These are phyloP conservation scores for Liquidambar formosana DNA, from an alignment of 164 flowering plant species.

Conservation along the genomic window DNA sequence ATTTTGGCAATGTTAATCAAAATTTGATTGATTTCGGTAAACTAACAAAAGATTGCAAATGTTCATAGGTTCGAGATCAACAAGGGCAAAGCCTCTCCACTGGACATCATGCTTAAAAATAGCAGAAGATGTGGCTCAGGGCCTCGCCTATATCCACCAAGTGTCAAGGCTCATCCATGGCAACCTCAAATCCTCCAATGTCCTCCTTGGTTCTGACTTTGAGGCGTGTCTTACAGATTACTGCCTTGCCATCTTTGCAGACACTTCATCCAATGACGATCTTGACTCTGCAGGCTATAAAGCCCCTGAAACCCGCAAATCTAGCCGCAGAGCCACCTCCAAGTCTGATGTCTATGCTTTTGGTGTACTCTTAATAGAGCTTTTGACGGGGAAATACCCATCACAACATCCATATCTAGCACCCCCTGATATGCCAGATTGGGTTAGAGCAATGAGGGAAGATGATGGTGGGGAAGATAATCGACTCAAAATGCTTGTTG, in stretches of 20 bases:
- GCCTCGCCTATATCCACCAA: constrained; percentile 90
- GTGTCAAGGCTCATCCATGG: constrained; percentile 87
- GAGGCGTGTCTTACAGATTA: constrained; percentile 93
- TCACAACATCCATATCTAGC: constrained; percentile 49
- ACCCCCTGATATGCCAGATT: constrained; percentile 46
- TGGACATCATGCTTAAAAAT: constrained; percentile 98
- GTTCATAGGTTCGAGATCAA: constrained; percentile 67
- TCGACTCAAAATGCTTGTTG: constrained; percentile 66
- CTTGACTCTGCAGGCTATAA: constrained; percentile 42
- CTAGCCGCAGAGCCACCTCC: constrained; percentile 34
- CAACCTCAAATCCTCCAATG: constrained; percentile 86
- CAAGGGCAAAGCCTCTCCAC: constrained; percentile 88
- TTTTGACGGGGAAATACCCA: constrained; percentile 71
- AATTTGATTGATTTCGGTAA: no score
- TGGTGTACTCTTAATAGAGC: constrained; percentile 77
- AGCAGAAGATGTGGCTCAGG: constrained; percentile 94
- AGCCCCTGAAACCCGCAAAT: constrained; percentile 67
- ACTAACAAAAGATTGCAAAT: no score
- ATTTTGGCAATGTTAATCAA: no score
- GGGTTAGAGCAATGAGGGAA: constrained; percentile 71
- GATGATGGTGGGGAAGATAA: constrained; percentile 52
- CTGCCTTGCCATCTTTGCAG: constrained; percentile 51
- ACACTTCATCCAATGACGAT: constrained; percentile 14
- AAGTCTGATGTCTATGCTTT: constrained; percentile 84
- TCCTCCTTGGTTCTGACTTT: constrained; percentile 88